Base-by-base conservation (phyloP, 1,284 basidiomycete species). In the Phylloporus sp. region DNA sequence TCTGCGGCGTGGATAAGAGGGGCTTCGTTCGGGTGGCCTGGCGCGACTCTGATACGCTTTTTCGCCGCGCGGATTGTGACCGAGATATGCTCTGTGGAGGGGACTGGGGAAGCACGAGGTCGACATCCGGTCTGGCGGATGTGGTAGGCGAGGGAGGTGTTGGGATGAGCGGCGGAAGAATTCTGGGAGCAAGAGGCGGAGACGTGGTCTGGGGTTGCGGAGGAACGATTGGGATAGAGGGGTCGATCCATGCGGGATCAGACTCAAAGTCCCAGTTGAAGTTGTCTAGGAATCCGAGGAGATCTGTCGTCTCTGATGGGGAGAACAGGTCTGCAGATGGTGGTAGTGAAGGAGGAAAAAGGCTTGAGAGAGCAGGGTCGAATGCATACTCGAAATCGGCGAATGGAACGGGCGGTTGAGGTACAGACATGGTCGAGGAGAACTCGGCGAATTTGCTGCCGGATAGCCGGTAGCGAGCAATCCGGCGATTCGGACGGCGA, bases 1-100 rank as follows among this genome's bases (percentile, higher is more conserved):
- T 96, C 75, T 96, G 94, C 0, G 92, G 93, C 13, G 88, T 90
- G 13, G 92, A 91, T 28, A 96, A 82, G 13, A 94, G 82, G 0
- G 87, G 81, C 67, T 89, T 89, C 31, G 79, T 61, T 60, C 81
- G 64, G 52, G 55, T 52, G 17, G 56, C 17, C 65, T 69, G 73
- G 40, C 61, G 62, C 10, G 66, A 52, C 7, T 71, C 70, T 12
- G 74, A 66, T n/a, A 61, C 44, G 55, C 61, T 60, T 46, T 76
- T 77, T 4, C 69, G 73, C 22, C 61, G 66, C 17, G 55, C 57
- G 7, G 74, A 63, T 15, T 68, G 63, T 20, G 71, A 58, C 1
- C 62, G 69, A 12, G 63, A 56, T 4, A 31, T 57, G 50, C 53
- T 62, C 26, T 69, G 69, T 11, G 62, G 18, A 22, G 69, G 61